Percentiles rank a stretch among this genome's conserved stretches.
phyloP scores from a whole-genome alignment of 2,329 filamentous ascomycete species.

The Penicillium sp. region DNA sequence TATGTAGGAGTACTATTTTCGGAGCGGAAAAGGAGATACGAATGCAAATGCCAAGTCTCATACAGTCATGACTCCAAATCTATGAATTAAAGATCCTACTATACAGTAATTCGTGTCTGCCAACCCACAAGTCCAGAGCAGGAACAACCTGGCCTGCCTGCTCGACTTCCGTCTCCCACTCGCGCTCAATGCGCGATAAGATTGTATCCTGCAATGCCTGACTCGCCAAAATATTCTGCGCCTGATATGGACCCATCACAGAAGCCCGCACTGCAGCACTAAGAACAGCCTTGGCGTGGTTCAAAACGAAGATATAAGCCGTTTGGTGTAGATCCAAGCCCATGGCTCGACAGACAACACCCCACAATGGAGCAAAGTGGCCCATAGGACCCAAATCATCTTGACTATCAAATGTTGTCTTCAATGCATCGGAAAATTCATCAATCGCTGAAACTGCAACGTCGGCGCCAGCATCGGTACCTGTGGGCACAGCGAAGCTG shows the following conservation, averaged over 20 bases:
- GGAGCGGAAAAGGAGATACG: slow-evolving; percentile 22
- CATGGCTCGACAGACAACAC: slow-evolving; percentile 54
- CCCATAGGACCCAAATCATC: slow-evolving; percentile 44
- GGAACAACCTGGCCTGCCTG: slow-evolving; percentile 62
- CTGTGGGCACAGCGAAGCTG: slow-evolving; percentile 26
- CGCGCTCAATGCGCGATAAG: slow-evolving; percentile 46
- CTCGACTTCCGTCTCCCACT: slow-evolving; percentile 50
- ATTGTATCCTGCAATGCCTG: slow-evolving; percentile 53
- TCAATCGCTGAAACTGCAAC: slow-evolving; percentile 33
- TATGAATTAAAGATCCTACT: slow-evolving; percentile 67
- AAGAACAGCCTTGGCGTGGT: slow-evolving; percentile 62
- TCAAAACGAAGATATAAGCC: slow-evolving; percentile 62
- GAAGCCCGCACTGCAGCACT: slow-evolving; percentile 62
- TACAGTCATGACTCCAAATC: slow-evolving; percentile 7
- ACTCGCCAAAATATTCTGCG: slow-evolving; percentile 58
- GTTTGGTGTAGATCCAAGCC: slow-evolving; percentile 52
- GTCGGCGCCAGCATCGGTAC: slow-evolving; percentile 11
- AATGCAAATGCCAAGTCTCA: slow-evolving; percentile 25
- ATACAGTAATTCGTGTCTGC: slow-evolving; percentile 64
- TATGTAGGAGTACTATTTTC: slow-evolving; percentile 36
- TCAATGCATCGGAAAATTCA: slow-evolving; percentile 40
- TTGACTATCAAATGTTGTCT: slow-evolving; percentile 26
- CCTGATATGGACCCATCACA: slow-evolving; percentile 65
- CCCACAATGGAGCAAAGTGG: slow-evolving; percentile 63
- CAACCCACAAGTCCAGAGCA: slow-evolving; percentile 62